Conservation (phyloP, 2,329 filamentous ascomycete genomes). For the Thielaviopsis ethacetica region DNA sequence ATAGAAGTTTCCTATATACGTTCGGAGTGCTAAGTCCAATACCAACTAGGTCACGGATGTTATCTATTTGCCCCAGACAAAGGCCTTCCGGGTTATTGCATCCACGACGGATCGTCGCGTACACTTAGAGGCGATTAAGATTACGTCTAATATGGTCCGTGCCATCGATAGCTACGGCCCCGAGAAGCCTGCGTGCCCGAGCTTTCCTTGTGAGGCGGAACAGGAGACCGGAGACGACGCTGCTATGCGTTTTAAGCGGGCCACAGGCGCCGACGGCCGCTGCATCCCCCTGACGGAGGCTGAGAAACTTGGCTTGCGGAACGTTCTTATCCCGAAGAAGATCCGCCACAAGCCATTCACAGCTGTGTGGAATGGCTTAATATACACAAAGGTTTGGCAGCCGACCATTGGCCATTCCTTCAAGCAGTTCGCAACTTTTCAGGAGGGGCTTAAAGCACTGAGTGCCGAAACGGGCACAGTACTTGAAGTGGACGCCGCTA, state of each 20-base stretch:
- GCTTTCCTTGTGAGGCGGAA: not conserved
- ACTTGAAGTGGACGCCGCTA: not conserved
- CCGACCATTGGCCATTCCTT: not conserved
- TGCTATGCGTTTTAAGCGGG: not conserved
- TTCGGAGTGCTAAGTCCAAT: not conserved
- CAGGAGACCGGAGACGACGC: not conserved
- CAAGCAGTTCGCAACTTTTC: conserved; percentile 3
- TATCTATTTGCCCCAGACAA: not conserved
- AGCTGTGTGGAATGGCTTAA: conserved; percentile 1
- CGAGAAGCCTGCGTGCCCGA: too few relatives aligned
- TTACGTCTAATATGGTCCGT: not conserved
- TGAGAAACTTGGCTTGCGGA: not conserved
- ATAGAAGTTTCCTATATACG: not conserved
- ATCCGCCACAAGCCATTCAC: not conserved
- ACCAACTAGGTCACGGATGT: not conserved
- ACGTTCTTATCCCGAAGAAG: not conserved
- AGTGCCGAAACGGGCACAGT: not conserved
- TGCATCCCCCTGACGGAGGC: not conserved
- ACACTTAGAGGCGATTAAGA: not conserved
- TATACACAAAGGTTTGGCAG: not conserved
- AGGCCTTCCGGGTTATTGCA: not conserved
- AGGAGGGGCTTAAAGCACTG: not conserved
- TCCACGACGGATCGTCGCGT: not conserved
- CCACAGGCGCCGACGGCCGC: not conserved
- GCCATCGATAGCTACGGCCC: too few relatives aligned